A percentile compares a stretch with the other conserved stretches of the same genome.
phyloP scores from a whole-genome alignment of 2,329 filamentous ascomycete species.

The Aspergillus eucalypticola region DNA sequence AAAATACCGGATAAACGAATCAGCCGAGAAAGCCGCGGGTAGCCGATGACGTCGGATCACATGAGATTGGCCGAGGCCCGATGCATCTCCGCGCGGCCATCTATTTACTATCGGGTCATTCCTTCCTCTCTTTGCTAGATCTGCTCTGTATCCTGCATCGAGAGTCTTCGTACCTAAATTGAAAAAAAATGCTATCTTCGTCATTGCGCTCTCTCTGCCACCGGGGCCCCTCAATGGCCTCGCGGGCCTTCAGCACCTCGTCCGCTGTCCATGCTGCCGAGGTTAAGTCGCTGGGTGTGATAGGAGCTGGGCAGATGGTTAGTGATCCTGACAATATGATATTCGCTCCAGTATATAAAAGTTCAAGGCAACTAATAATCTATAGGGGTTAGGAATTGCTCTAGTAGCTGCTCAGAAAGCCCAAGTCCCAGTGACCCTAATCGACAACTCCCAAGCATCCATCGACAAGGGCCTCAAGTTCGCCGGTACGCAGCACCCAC shows the following conservation, averaged over 20 bases:
- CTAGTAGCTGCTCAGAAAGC: slow-evolving; percentile 87
- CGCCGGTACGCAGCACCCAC: slow-evolving; percentile 63
- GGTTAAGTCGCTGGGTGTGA: slow-evolving; percentile 84
- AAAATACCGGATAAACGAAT: slow-evolving; percentile 18
- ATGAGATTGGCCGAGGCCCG: slow-evolving; percentile 15
- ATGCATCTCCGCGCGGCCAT: background rate
- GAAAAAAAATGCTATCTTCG: slow-evolving; percentile 39
- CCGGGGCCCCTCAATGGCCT: slow-evolving; percentile 38
- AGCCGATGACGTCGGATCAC: slow-evolving; percentile 35
- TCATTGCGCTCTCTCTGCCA: slow-evolving; percentile 34
- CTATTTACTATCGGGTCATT: slow-evolving; percentile 1
- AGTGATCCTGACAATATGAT: slow-evolving; percentile 26
- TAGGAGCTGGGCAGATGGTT: slow-evolving; percentile 97
- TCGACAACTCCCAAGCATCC: slow-evolving; percentile 81
- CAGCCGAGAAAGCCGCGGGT: slow-evolving; percentile 28
- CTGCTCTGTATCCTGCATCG: background rate
- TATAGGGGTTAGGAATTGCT: slow-evolving; percentile 88
- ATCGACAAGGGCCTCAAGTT: slow-evolving; percentile 88
- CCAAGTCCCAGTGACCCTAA: slow-evolving; percentile 76
- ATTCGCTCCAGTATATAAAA: background rate
- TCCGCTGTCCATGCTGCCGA: slow-evolving; percentile 64
- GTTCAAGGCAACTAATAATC: slow-evolving; percentile 25
- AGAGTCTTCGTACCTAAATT: background rate
- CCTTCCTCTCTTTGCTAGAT: slow-evolving; percentile 16
- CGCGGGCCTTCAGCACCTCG: slow-evolving; percentile 69